Evolutionary conservation across 208 protist species (phyloP), one percentile per base, ranked within the genome.

Genomic region (Angomonas ambiguus): DNA sequence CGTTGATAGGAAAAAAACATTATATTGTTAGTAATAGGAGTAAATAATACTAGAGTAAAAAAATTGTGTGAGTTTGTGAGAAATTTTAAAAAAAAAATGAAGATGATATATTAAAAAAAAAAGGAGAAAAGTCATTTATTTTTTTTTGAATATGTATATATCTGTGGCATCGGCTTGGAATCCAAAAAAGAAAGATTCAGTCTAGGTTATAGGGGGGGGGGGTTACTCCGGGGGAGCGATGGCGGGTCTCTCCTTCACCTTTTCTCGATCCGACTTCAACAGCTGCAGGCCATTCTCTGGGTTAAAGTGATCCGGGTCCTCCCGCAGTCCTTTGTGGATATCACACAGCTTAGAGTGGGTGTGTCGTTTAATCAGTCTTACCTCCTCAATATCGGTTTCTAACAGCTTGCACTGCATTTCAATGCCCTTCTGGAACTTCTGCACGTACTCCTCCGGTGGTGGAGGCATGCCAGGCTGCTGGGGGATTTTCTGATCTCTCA

Each of bases 381-480:
- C 81, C 74, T 93, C 87, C 18, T 81, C 71, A 53, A 86, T 82
- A 69, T 93, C 80, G 2, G 73, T 74, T 67, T 88, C 72, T 4
- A 93, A 75, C 58, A 93, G 72, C 75, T 75, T 76, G 59, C 72
- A 70, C 60, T 93, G 87, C 72, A 85, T 66, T 59, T 77, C 68
- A 10, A 79, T 66, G 11, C 57, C 66, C 32, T 77, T 76, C 76
- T 89, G 71, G 62, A 90, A 88, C 45, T 74, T 80, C 34, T 69
- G 55, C 16, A 87, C 73, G 62, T 81, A 82, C 31, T 80, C 78
- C 69, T 85, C 80, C 30, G 87, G 83, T 20, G 79, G 87, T 2
- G 79, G 77, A 3, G 86, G 82, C 86, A 88, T 88, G 42, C 86
- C 86, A 20, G 86, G 80, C 74, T 83, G 84, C 48, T 65, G 71